These are phyloP conservation scores for Aspergillus diversus DNA, from an alignment of 495 filamentous ascomycete genomes.

Conservation along the genomic window DNA sequence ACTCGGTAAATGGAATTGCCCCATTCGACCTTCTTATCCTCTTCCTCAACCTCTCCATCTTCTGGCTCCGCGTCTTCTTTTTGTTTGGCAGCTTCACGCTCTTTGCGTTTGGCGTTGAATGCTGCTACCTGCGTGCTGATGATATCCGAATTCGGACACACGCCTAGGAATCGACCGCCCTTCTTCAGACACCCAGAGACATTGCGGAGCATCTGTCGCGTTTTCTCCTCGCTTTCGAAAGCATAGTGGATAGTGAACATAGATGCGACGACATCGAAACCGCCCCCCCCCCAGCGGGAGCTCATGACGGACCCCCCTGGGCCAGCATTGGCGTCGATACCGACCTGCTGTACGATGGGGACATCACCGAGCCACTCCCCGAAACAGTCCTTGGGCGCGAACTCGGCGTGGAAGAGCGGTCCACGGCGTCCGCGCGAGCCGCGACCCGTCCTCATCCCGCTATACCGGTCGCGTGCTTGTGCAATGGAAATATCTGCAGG, in stretches of 20 bases:
- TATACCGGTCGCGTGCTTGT: slow-evolving; percentile 84
- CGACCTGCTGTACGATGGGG: slow-evolving; percentile 77
- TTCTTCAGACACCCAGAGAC: slow-evolving; percentile 89
- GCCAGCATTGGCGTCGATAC: slow-evolving; percentile 71
- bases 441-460: slow-evolving; percentile 67
- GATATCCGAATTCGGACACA: slow-evolving; percentile 91
- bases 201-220: slow-evolving; percentile 89
- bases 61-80: slow-evolving; percentile 35
- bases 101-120: slow-evolving; percentile 65
- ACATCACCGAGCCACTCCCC: slow-evolving; percentile 77
- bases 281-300: slow-evolving; percentile 69
- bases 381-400: slow-evolving; percentile 88
- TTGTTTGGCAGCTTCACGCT: slow-evolving; percentile 37
- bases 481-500: slow-evolving; percentile 89
- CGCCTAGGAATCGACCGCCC: slow-evolving; percentile 89
- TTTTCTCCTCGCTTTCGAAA: slow-evolving; percentile 88
- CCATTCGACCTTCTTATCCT: slow-evolving; percentile 66
- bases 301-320: slow-evolving; percentile 58
- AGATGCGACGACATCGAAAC: slow-evolving; percentile 95
- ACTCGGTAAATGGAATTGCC: slow-evolving; percentile 92
- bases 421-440: slow-evolving; percentile 58
- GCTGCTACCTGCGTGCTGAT: slow-evolving; percentile 67
- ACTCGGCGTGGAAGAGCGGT: slow-evolving; percentile 79
- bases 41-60: slow-evolving; percentile 57
- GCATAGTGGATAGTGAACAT: slow-evolving; percentile 99